Evolutionary conservation across 768 basidiomycete genomes (phyloP).

Genomic region (Suillus spraguei): DNA sequence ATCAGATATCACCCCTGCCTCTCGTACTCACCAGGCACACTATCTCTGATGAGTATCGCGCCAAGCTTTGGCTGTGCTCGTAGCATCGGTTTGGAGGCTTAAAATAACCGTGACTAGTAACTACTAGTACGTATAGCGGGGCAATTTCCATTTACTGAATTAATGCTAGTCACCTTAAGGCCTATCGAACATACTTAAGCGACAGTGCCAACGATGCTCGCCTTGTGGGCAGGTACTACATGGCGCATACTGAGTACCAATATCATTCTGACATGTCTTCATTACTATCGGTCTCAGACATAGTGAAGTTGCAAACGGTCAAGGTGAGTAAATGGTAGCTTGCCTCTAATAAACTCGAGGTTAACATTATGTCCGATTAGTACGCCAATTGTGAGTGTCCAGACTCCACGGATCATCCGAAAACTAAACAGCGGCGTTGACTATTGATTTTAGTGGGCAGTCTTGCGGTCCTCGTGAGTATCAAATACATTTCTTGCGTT

Average conservation of each 20-base stretch:
- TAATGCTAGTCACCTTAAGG: too few relatives aligned
- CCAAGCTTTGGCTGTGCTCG: too few relatives aligned
- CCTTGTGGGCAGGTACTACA: neutral
- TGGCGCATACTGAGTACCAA: neutral
- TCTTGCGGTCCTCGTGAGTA: too few relatives aligned
- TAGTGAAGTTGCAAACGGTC: conserved; percentile 18
- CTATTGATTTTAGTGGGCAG: too few relatives aligned
- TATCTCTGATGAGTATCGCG: too few relatives aligned
- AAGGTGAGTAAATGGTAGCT: conserved; percentile 9
- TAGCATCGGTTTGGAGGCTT: neutral
- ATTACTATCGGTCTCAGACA: conserved; percentile 6
- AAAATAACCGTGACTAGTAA: neutral
- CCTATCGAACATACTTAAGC: neutral
- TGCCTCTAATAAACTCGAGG: neutral
- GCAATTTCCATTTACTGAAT: neutral
- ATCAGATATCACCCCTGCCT: too few relatives aligned
- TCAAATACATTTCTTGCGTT: too few relatives aligned
- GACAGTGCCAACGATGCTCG: neutral
- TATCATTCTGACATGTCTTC: neutral
- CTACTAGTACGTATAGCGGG: neutral
- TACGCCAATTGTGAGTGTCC: conserved; percentile 19
- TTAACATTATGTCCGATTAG: conserved; percentile 6
- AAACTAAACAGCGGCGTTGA: neutral
- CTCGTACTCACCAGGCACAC: too few relatives aligned
- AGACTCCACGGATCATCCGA: neutral